phyloP scores from a whole-genome alignment of 805 yeast genomes.

The Yamadazyma takamatsuzukensis region DNA sequence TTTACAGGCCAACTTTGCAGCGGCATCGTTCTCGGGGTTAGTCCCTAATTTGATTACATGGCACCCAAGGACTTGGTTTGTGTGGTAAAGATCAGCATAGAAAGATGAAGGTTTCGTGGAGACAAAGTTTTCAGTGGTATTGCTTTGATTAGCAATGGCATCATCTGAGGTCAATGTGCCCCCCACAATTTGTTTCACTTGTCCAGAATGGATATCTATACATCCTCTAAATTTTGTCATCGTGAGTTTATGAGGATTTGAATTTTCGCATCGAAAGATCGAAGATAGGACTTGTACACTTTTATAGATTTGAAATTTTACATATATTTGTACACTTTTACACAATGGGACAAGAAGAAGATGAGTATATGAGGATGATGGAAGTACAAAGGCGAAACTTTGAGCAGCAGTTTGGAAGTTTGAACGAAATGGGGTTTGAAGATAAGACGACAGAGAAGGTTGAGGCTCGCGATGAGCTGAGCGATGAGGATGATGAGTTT shows the following conservation, averaged over 20 bases:
- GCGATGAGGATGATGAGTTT: constrained; percentile 14
- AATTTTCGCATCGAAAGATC: not conserved
- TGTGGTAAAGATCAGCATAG: constrained; percentile 68
- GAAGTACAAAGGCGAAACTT: constrained; percentile 57
- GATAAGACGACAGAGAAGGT: constrained; percentile 23
- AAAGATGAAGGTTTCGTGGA: constrained; percentile 69
- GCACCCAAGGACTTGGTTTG: constrained; percentile 62
- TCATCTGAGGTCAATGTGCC: constrained; percentile 71
- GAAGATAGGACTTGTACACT: not conserved
- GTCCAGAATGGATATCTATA: constrained; percentile 91
- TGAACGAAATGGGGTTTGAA: constrained; percentile 44
- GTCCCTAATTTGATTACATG: constrained; percentile 93
- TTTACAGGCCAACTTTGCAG: constrained; percentile 71
- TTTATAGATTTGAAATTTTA: not conserved
- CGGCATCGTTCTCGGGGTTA: constrained; percentile 68
- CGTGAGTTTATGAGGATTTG: not conserved
- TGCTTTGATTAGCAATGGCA: constrained; percentile 17
- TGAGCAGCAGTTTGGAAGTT: constrained; percentile 61
- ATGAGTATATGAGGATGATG: constrained; percentile 32
- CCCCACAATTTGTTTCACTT: constrained; percentile 96
- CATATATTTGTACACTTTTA: too few species aligned
- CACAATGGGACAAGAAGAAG: too few species aligned
- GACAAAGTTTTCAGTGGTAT: constrained; percentile 61
- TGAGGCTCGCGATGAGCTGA: constrained; percentile 12
- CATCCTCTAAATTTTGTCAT: constrained; percentile 94